Base-by-base conservation (phyloP, 495 filamentous ascomycete genomes). In the Rhizodiscina lignyota region DNA sequence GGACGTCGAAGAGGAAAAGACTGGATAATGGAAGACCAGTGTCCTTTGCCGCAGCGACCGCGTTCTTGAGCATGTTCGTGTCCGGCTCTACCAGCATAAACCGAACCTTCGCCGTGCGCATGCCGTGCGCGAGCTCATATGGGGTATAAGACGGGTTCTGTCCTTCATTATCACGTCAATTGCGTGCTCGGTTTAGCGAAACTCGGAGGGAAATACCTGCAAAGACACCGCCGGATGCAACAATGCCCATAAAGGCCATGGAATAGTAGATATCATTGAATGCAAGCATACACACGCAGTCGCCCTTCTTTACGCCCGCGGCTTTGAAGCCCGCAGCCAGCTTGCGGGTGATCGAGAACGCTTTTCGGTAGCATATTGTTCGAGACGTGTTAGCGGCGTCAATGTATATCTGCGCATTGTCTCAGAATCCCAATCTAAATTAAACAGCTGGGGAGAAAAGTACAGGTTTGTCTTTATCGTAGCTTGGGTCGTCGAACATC, bases 281-380 rank as follows among this genome's bases (percentile, higher is more conserved):
- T 1, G 72, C 66, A 37, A 74, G 67, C 18, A 75, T 52, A 17
- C 67, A 59, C n/a, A 74, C 62, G 39, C 62, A 69, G 8, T 32
- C 66, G 11, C 68, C 72, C 5, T 49, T 50, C 31, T 62, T 42
- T 6, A 74, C 34, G 1, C 73, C 73, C n/a, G 60, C 56, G 12
- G 56, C 61, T 16, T 53, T 57, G 18, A 76, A 47, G 0, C 72
- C 70, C 3, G 66, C 68, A 18, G 62, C 52, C 3, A 74, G 48
- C 38, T 62, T 59, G 11, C 62, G 52, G 26, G 73, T 50, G 1
- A 60, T 39, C 2, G 21, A 39, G 12, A 49, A 52, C 5, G 67
- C 68, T 35, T 72, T 61, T 16, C 55, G 56, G 31, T 59, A 63
- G 3, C 66, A 70, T 32, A 74, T 61, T 1, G 63, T 60, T 5